Conservation (phyloP, 2,329 filamentous ascomycete species). For the Chaetomium strumarium region DNA sequence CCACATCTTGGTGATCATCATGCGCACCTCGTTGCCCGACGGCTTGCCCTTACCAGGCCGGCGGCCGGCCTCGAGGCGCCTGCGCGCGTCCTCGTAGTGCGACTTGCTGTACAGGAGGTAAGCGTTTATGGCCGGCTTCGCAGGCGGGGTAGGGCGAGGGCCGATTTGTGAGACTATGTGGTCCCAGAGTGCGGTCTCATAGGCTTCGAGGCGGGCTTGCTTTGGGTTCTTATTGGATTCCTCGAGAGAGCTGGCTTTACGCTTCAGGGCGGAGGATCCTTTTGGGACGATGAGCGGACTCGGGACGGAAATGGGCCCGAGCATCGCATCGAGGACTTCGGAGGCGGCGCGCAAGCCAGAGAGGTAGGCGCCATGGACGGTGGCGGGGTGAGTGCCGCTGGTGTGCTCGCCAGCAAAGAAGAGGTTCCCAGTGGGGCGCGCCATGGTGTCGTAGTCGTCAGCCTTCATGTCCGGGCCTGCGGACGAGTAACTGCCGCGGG, state of each 20-base stretch:
- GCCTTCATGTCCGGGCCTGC: conserved; percentile 75
- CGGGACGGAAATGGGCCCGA: conserved; percentile 75
- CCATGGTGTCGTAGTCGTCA: conserved; percentile 91
- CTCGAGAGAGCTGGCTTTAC: conserved; percentile 36
- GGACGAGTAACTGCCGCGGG: conserved; percentile 92
- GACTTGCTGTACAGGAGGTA: conserved; percentile 86
- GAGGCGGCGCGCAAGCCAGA: conserved; percentile 86
- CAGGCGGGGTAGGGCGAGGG: conserved; percentile 65
- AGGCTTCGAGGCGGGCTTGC: conserved; percentile 49
- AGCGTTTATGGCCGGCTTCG: conserved; percentile 71
- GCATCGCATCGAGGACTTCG: conserved; percentile 72
- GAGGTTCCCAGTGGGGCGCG: conserved; percentile 73
- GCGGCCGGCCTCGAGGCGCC: conserved; percentile 59
- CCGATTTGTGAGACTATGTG: conserved; percentile 57
- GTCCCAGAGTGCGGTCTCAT: conserved; percentile 49
- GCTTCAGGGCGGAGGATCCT: conserved; percentile 42
- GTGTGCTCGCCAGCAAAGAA: conserved; percentile 97
- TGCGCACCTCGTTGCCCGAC: conserved; percentile 74
- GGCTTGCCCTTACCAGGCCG: conserved; percentile 58
- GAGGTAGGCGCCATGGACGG: conserved; percentile 92
- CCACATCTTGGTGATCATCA: conserved; percentile 87
- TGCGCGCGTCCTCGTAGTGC: conserved; percentile 58
- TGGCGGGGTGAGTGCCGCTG: conserved; percentile 90
- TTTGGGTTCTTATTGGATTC: conserved; percentile 37
- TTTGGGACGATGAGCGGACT: conserved; percentile 67